Percentiles rank a stretch among this genome's conserved stretches.
phyloP scores from a whole-genome alignment of 257 asterid species.

The Ophiorrhiza pumila region DNA sequence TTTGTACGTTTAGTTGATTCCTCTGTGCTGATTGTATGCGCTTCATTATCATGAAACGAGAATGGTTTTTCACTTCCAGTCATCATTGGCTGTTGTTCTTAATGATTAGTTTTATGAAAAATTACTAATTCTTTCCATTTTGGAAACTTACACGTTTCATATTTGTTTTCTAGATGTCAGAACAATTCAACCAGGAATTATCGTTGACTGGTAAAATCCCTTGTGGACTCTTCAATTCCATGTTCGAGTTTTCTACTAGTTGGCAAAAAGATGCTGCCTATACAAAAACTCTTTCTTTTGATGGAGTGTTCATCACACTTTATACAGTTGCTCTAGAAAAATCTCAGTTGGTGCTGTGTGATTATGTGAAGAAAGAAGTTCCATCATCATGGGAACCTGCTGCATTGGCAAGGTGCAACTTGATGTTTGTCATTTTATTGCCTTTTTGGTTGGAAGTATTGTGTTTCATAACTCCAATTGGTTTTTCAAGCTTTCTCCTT shows the following conservation, averaged over 20 bases:
- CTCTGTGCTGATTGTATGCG: background rate
- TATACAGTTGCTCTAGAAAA: conserved; percentile 91
- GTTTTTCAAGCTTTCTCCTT: conserved; percentile 6
- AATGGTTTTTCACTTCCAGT: background rate
- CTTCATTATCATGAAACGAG: background rate
- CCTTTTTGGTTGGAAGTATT: background rate
- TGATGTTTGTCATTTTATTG: conserved; percentile 2
- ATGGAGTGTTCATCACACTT: conserved; percentile 81
- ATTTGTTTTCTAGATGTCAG: conserved; percentile 76
- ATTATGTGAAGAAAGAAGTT: conserved; percentile 82
- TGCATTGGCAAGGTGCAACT: conserved; percentile 78
- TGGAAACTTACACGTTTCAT: background rate
- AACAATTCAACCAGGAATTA: conserved; percentile 88
- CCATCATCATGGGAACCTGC: conserved; percentile 97
- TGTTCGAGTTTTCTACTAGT: conserved; percentile 93
- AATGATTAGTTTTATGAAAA: background rate
- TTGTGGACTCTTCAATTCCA: conserved; percentile 88
- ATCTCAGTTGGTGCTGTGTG: conserved; percentile 83
- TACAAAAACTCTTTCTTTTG: conserved; percentile 84
- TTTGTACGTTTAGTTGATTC: background rate
- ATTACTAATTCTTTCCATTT: background rate
- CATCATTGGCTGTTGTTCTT: background rate
- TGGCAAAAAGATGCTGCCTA: conserved; percentile 97
- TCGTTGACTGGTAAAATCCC: conserved; percentile 90
- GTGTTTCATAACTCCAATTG: background rate